A percentile compares a stretch with the other conserved stretches of the same genome.
Evolutionary conservation across 371 early-diverging fungal species (phyloP).

Genomic region (Actinomortierella wolfii): DNA sequence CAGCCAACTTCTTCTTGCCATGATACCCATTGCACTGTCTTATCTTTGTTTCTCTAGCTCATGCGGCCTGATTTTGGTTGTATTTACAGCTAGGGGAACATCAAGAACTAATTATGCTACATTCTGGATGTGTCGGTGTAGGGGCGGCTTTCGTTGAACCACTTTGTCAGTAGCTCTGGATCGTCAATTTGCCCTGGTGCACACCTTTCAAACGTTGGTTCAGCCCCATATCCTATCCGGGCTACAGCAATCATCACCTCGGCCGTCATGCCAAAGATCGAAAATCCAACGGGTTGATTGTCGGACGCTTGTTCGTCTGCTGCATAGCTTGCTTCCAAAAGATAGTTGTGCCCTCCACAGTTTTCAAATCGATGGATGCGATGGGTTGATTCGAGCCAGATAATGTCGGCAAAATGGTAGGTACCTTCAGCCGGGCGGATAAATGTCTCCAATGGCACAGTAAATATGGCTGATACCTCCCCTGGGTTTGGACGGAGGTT

Average conservation of each 20-base stretch:
- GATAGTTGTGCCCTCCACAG: slow-evolving; percentile 15
- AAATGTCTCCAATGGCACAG: slow-evolving; percentile 21
- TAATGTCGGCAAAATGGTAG: slow-evolving; percentile 22
- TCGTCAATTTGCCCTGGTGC: slow-evolving; percentile 17
- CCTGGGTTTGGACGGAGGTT: slow-evolving; percentile 28
- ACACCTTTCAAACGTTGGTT: slow-evolving; percentile 19
- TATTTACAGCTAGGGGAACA: not conserved
- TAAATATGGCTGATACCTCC: slow-evolving; percentile 35
- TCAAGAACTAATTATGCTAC: not conserved
- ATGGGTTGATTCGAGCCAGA: slow-evolving; percentile 8
- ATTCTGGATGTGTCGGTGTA: not conserved
- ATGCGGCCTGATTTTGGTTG: no score
- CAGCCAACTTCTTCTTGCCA: no score
- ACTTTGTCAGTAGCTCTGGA: slow-evolving; percentile 1
- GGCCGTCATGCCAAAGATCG: slow-evolving; percentile 35
- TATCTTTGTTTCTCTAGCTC: no score
- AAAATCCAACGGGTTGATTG: slow-evolving; percentile 3
- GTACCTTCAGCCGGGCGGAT: slow-evolving; percentile 10
- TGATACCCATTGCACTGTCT: no score
- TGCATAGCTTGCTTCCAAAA: not conserved
- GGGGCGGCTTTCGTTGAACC: slow-evolving; percentile 18
- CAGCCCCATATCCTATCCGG: slow-evolving; percentile 18
- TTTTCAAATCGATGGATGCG: slow-evolving; percentile 29
- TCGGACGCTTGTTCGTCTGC: not conserved
- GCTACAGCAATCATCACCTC: slow-evolving; percentile 26